Percentiles rank a stretch among this genome's conserved stretches.
These are phyloP conservation scores for Xylaria acuta DNA, from an alignment of 495 filamentous ascomycete genomes.

Conservation along the genomic window DNA sequence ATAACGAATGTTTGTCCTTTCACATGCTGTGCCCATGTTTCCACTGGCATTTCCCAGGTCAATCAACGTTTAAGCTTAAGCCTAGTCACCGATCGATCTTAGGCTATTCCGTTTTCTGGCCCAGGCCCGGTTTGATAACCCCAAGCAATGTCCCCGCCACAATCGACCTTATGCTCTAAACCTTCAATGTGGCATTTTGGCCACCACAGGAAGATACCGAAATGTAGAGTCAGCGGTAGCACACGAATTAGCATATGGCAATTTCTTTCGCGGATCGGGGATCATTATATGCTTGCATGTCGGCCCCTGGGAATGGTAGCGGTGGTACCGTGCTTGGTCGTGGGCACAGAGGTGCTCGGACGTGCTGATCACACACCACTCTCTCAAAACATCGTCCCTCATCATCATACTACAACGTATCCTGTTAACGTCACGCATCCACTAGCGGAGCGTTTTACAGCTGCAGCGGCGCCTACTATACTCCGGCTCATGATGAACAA, in stretches of 20 bases:
- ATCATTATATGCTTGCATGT: not conserved
- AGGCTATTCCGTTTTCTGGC: not conserved
- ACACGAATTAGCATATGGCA: not conserved
- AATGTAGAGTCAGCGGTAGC: not conserved
- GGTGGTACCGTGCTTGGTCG: not conserved
- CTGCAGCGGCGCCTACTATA: not conserved
- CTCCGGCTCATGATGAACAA: not conserved
- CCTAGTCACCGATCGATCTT: not conserved
- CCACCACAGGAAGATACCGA: not conserved
- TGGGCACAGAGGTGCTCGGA: not conserved
- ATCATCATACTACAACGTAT: not conserved
- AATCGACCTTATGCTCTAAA: not conserved
- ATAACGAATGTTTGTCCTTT: not conserved
- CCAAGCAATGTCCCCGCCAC: not conserved
- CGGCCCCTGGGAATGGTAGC: not conserved
- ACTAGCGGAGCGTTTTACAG: not conserved
- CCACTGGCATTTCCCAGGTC: not conserved
- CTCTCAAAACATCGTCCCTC: not conserved
- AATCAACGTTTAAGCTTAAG: not conserved
- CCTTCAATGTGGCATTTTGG: not conserved
- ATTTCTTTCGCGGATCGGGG: not conserved
- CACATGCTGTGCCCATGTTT: not conserved
- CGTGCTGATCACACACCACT: conserved; percentile 12
- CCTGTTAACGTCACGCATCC: not conserved
- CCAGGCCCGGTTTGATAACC: conserved; percentile 6